These are phyloP conservation scores for Oryza nivara DNA, from an alignment of 176 grass and related monocot genomes.

Conservation along the genomic window DNA sequence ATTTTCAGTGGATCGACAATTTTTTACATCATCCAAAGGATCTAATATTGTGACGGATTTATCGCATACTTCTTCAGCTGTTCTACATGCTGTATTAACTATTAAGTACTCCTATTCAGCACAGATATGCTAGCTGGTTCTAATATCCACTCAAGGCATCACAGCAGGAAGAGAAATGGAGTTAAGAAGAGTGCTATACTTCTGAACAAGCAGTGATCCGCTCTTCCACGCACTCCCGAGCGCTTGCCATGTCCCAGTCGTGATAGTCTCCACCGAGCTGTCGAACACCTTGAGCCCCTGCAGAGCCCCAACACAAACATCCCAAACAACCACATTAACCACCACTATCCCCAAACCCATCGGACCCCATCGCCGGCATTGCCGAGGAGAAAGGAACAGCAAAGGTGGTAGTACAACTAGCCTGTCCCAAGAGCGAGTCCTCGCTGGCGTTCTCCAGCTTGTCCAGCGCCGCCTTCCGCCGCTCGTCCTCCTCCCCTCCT, in stretches of 20 bases:
- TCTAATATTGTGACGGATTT: neutral
- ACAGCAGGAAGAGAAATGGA: slow-evolving; percentile 17
- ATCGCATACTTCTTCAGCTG: neutral
- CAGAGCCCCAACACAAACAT: slow-evolving; percentile 30
- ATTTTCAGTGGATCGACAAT: neutral
- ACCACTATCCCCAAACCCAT: slow-evolving; percentile 17
- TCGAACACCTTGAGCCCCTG: slow-evolving; percentile 91
- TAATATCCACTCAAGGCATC: neutral
- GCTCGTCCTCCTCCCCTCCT: slow-evolving; percentile 32
- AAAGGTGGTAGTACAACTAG: slow-evolving; percentile 12
- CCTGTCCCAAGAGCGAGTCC: slow-evolving; percentile 90
- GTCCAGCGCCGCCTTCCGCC: slow-evolving; percentile 61
- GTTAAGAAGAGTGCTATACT: slow-evolving; percentile 41
- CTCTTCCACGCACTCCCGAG: slow-evolving; percentile 86
- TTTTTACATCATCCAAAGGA: neutral
- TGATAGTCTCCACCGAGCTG: slow-evolving; percentile 81
- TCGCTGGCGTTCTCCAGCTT: slow-evolving; percentile 86
- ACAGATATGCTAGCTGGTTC: neutral
- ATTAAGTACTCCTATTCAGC: neutral
- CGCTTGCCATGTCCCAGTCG: slow-evolving; percentile 79
- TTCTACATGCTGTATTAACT: neutral
- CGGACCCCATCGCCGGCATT: neutral
- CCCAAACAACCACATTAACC: slow-evolving; percentile 4
- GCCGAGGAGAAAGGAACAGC: neutral
- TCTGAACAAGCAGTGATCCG: slow-evolving; percentile 74